phyloP scores from a whole-genome alignment of 2,329 filamentous ascomycete genomes.

The Penicillium sp. region DNA sequence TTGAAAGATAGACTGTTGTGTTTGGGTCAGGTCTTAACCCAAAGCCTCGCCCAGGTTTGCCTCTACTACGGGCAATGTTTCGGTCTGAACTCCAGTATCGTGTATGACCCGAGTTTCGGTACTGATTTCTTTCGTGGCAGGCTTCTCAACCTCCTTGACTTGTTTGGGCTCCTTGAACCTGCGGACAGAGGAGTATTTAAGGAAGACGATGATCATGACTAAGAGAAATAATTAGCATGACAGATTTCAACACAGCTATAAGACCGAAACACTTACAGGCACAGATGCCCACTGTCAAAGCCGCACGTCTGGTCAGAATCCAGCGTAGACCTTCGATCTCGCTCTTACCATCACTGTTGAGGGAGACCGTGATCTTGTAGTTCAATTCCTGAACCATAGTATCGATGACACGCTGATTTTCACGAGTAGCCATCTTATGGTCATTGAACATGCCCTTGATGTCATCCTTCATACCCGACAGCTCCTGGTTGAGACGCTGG shows the following conservation, averaged over 20 bases:
- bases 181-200: slow-evolving; percentile 48
- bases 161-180: slow-evolving; percentile 38
- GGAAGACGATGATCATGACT: slow-evolving; percentile 52
- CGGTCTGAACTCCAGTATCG: slow-evolving; percentile 17
- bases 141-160: slow-evolving; percentile 35
- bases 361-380: slow-evolving; percentile 88
- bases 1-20: background rate
- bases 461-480: slow-evolving; percentile 79
- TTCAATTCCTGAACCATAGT: slow-evolving; percentile 91
- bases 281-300: slow-evolving; percentile 58
- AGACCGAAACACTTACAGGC: slow-evolving; percentile 43
- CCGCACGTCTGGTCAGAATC: slow-evolving; percentile 71
- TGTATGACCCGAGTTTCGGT: slow-evolving; percentile 26
- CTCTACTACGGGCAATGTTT: slow-evolving; percentile 16
- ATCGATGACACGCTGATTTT: slow-evolving; percentile 84
- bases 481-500: slow-evolving; percentile 82
- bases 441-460: slow-evolving; percentile 97
- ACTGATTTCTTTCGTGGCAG: slow-evolving; percentile 31
- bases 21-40: slow-evolving; percentile 22
- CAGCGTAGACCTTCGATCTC: slow-evolving; percentile 90
- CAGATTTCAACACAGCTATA: background rate
- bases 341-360: slow-evolving; percentile 88
- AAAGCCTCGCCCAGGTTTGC: slow-evolving; percentile 33
- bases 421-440: slow-evolving; percentile 85
- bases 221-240: slow-evolving; percentile 11